Evolutionary conservation across 2,329 filamentous ascomycete species (phyloP).

Genomic region (Alternaria sp.): DNA sequence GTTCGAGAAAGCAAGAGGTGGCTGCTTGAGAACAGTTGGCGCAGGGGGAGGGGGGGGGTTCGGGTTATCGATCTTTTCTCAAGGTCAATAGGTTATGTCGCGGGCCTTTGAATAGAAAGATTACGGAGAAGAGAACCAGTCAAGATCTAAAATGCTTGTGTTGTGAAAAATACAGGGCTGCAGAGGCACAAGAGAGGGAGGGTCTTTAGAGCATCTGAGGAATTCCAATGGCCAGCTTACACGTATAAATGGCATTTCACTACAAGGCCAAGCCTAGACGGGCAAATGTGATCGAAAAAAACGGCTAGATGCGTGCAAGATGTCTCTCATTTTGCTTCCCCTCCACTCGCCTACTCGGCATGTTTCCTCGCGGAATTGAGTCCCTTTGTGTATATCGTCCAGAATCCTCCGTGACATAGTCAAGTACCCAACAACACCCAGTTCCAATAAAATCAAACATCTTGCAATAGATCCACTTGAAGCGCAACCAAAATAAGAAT

Average conservation of each 20-base stretch:
- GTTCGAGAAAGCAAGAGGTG: too few species aligned
- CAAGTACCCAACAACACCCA: not conserved
- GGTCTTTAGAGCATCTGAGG: not conserved
- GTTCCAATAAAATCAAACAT: slow-evolving; percentile 6
- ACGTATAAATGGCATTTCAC: not conserved
- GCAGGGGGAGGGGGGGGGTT: too few species aligned
- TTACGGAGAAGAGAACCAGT: too few species aligned
- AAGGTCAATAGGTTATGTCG: too few species aligned
- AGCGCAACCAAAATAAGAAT: slow-evolving; percentile 1
- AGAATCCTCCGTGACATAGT: slow-evolving; percentile 1
- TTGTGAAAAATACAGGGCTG: too few species aligned
- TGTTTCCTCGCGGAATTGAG: not conserved
- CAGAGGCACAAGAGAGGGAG: not conserved
- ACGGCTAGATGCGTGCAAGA: not conserved
- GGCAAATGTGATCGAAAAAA: not conserved
- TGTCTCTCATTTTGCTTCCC: slow-evolving; percentile 7
- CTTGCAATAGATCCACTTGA: slow-evolving; percentile 1
- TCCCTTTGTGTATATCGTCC: slow-evolving; percentile 5
- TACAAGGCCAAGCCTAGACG: not conserved
- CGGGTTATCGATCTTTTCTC: too few species aligned
- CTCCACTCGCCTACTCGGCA: not conserved
- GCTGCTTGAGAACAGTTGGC: too few species aligned
- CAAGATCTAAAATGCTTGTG: too few species aligned
- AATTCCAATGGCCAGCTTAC: not conserved
- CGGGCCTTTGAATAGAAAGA: too few species aligned